These are phyloP conservation scores for Leishmania guyanensis DNA, from an alignment of 208 protist species.

Conservation along the genomic window DNA sequence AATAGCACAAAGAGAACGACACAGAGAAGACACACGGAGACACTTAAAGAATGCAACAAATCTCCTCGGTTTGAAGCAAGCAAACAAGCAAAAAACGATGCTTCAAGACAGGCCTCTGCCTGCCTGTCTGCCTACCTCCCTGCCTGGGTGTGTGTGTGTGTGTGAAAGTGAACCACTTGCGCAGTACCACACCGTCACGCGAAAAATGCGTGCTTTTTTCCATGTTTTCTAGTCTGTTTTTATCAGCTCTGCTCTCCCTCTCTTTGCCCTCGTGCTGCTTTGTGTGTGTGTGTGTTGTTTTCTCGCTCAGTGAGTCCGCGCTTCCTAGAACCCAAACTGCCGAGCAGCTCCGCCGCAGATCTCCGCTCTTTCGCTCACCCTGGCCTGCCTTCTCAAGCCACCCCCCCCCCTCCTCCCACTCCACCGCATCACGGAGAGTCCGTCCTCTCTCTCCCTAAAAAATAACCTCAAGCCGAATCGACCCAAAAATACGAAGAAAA, in stretches of 20 bases:
- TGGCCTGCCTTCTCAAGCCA: not conserved
- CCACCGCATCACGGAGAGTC: not conserved
- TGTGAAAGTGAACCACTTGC: too few relatives aligned
- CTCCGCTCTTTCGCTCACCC: not conserved
- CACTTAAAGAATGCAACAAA: not conserved
- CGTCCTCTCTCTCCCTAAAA: not conserved
- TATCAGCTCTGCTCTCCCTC: not conserved
- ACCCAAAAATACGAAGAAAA: conserved; percentile 1
- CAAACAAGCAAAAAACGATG: too few relatives aligned
- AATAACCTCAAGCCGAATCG: not conserved
- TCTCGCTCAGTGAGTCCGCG: not conserved
- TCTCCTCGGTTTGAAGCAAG: too few relatives aligned
- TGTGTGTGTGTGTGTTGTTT: too few relatives aligned
- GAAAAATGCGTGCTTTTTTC: not conserved
- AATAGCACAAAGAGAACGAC: not conserved
- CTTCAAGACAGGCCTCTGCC: too few relatives aligned
- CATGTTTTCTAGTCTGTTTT: conserved; percentile 2
- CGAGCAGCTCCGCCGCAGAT: not conserved
- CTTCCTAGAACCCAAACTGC: not conserved
- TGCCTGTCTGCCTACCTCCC: too few relatives aligned
- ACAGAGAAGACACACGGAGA: conserved; percentile 12
- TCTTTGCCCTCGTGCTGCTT: too few relatives aligned
- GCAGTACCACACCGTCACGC: too few relatives aligned
- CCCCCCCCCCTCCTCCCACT: not conserved
- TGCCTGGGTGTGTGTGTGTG: too few relatives aligned